Evolutionary conservation across 1,284 basidiomycete species (phyloP), one percentile per base, ranked within the genome.

Genomic region (Albatrellus sp.): DNA sequence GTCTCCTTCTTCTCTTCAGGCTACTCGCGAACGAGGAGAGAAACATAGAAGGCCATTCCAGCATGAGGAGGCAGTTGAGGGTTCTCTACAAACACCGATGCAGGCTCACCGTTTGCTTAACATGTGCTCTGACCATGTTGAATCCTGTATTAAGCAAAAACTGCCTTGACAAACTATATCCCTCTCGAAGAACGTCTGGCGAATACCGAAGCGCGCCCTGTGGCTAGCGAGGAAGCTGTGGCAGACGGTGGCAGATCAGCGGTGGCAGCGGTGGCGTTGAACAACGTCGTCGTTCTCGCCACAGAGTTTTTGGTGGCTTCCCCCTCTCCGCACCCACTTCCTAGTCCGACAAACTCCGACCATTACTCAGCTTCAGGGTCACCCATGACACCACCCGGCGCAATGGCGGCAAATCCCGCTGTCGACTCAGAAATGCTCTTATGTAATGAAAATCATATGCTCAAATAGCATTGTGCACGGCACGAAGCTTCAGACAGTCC

Each of bases 1-100:
- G 63, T 46, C 40, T 73, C 70, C 55, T 69, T 72, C 60, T 67
- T 73, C 57, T 70, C 69, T 42, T 72, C 71, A 33, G 59, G 54
- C 66, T 69, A 47, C 30, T 30, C 39, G 46, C 45, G 24, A 32
- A 41, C 45, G 42, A 45, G 50, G 48, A 29, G 43, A 46, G 43
- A 44, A 37, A 32, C 48, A 50, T 49, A 42, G 39, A 32, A 44
- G 45, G 38, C 46, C 37, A 45, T 46, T 47, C 37, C 37, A 44
- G 45, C 35, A 40, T n/a, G 20, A 39, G 39, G 29, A 19, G 37
- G 42, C 55, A 54, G 54, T 54, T 55, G 52, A 44, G 31, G 29
- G 28, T 17, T 35, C 43, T 47, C 42, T 41, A 42, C 37, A 37
- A 30, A 40, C 42, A 37, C 14, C 17, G 24, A 24, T 20, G 16